Evolutionary conservation across 2,329 filamentous ascomycete genomes (phyloP).

Genomic region (Colletotrichum cordylinicola): DNA sequence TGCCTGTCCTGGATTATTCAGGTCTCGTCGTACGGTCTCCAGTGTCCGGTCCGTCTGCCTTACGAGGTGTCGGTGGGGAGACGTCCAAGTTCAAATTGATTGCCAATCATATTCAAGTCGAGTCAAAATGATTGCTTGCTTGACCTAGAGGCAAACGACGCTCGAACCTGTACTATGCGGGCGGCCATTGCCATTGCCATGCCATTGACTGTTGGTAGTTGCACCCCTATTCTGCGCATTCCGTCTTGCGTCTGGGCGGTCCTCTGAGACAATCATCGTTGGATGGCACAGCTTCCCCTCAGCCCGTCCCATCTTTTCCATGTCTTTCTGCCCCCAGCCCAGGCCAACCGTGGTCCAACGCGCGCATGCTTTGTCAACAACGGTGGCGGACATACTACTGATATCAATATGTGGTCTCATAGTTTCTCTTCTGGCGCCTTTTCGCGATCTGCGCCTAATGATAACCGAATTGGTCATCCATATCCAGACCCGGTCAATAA

Average conservation of each 20-base stretch:
- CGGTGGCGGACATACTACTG: neutral
- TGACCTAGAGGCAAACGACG: neutral
- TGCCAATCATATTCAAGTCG: neutral
- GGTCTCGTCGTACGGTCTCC: no score
- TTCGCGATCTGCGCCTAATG: neutral
- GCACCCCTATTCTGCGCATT: conserved; percentile 1
- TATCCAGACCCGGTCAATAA: neutral
- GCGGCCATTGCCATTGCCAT: neutral
- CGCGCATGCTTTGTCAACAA: neutral
- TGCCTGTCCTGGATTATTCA: neutral
- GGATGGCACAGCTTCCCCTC: conserved; percentile 1
- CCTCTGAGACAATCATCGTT: conserved; percentile 7
- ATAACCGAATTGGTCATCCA: neutral
- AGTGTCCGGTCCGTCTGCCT: neutral
- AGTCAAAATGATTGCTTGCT: neutral
- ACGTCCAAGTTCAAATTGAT: neutral
- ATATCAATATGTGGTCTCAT: neutral
- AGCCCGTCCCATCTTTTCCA: neutral
- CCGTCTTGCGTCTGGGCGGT: conserved; percentile 1
- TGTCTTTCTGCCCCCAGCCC: neutral
- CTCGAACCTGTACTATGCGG: neutral
- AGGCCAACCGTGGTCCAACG: neutral
- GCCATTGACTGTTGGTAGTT: neutral
- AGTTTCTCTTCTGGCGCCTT: neutral
- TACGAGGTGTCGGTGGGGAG: neutral